Percentiles rank a stretch among this genome's conserved stretches.
Evolutionary conservation across 345 rosid genomes (phyloP).

Genomic region (Salix exigua): DNA sequence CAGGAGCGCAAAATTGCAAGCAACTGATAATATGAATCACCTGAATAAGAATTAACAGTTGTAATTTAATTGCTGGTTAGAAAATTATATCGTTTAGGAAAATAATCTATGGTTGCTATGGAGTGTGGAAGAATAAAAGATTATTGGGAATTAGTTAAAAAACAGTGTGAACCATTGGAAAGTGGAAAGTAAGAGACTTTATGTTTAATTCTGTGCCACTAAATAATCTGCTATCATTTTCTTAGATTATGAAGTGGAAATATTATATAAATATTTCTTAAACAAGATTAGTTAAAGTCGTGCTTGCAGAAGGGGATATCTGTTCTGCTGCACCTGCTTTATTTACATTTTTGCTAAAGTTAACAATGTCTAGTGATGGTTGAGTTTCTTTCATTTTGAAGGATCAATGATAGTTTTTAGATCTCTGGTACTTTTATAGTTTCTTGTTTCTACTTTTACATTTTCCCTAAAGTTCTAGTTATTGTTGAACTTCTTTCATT

Average conservation of each 20-base stretch:
- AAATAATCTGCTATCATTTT: not conserved
- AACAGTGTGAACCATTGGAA: not conserved
- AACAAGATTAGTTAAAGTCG: not conserved
- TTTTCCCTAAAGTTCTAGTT: not conserved
- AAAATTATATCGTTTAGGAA: not conserved
- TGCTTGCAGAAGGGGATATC: not conserved
- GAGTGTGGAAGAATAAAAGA: not conserved
- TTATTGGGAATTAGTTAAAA: not conserved
- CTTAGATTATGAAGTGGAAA: not conserved
- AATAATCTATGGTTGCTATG: not conserved
- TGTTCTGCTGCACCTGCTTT: not conserved
- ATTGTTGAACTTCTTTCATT: not conserved
- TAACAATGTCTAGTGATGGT: not conserved
- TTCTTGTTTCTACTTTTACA: not conserved
- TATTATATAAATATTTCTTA: not conserved
- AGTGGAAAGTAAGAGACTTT: not conserved
- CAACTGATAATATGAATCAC: not conserved
- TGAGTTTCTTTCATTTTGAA: not conserved
- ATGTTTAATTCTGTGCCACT: not conserved
- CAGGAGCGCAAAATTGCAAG: not conserved
- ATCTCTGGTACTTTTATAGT: not conserved
- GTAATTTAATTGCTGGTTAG: not conserved
- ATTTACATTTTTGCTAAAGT: not conserved
- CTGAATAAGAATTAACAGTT: not conserved
- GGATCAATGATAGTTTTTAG: not conserved